These are phyloP conservation scores for Apiospora kogelbergensis DNA, from an alignment of 2,329 filamentous ascomycete genomes.

Conservation along the genomic window DNA sequence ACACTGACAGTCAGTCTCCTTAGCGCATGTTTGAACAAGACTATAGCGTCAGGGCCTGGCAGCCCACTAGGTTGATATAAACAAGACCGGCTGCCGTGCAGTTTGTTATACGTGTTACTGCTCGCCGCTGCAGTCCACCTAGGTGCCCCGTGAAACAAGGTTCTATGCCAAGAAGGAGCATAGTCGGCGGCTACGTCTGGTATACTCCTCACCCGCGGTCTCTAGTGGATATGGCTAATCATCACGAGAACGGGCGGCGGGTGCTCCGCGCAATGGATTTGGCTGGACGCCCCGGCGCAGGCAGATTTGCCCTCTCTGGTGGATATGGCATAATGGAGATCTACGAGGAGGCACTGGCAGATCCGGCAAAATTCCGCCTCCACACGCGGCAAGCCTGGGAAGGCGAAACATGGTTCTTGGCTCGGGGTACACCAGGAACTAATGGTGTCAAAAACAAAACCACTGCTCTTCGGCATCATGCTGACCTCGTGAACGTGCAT, in stretches of 20 bases:
- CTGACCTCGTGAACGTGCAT: not conserved
- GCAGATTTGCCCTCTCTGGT: not conserved
- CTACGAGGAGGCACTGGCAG: not conserved
- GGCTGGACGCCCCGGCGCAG: not conserved
- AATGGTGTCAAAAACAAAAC: not conserved
- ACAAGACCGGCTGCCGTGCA: not conserved
- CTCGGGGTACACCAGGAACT: not conserved
- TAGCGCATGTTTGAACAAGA: not conserved
- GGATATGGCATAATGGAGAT: not conserved
- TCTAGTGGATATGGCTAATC: not conserved
- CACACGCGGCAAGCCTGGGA: not conserved
- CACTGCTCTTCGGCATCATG: not conserved
- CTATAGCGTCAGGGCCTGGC: not conserved
- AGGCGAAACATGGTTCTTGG: not conserved
- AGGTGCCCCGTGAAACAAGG: not conserved
- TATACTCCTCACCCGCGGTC: not conserved
- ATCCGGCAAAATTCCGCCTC: not conserved
- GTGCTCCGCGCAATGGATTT: not conserved
- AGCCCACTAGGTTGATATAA: not conserved
- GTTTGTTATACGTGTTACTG: not conserved
- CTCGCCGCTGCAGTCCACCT: not conserved
- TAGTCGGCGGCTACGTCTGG: not conserved
- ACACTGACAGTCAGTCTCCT: not conserved
- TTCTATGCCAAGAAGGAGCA: not conserved
- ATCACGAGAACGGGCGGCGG: not conserved